phyloP scores from a whole-genome alignment of 306 rosid genomes.

The Crotalaria pallida region DNA sequence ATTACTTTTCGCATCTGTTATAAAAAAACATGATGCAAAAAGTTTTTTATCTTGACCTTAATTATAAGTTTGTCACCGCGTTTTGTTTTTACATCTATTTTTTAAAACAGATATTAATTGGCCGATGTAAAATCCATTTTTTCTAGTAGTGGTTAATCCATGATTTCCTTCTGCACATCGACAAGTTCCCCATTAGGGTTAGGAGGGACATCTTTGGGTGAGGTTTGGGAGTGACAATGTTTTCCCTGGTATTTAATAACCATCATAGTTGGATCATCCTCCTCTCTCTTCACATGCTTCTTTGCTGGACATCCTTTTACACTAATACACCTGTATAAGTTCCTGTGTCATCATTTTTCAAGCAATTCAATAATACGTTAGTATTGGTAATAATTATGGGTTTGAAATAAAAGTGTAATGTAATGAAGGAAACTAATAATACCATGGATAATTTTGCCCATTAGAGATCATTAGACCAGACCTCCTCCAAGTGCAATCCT shows the following conservation, averaged over 20 bases:
- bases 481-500: constrained; percentile 74
- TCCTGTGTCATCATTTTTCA: constrained; percentile 28
- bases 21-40: no score
- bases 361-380: background rate
- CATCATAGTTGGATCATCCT: constrained; percentile 33
- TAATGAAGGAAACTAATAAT: constrained; percentile 6
- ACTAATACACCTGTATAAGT: constrained; percentile 72
- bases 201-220: no score
- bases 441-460: constrained; percentile 84
- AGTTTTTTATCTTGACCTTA: no score
- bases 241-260: constrained; percentile 33
- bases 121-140: no score
- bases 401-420: background rate
- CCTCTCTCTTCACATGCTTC: constrained; percentile 79
- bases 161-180: no score
- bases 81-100: no score
- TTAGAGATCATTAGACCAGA: constrained; percentile 87
- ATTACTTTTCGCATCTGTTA: no score
- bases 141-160: no score
- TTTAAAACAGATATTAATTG: no score
- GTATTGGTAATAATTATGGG: no score
- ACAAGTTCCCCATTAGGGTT: no score
- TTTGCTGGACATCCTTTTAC: constrained; percentile 80
- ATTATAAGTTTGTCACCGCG: no score
- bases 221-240: constrained; percentile 26